Conservation (phyloP, 2,329 filamentous ascomycete genomes). For the Colletotrichum destructivum region DNA sequence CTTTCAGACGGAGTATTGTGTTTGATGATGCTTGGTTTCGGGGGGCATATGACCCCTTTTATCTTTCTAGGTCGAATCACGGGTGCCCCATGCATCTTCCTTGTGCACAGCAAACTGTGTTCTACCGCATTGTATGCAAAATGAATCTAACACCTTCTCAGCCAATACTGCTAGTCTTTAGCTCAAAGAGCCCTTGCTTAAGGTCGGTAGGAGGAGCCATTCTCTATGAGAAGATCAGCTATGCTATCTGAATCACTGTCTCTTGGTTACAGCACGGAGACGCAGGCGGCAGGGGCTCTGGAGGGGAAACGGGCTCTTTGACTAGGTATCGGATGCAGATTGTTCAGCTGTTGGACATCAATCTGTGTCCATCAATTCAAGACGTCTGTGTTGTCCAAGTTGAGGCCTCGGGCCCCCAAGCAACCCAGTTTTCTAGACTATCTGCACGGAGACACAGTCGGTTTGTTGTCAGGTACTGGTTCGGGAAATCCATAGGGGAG, state of each 20-base stretch:
- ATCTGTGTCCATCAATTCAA: too few relatives aligned
- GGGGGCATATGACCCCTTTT: background rate
- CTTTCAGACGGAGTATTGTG: background rate
- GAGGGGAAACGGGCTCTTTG: background rate
- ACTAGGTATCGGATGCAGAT: background rate
- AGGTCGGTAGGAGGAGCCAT: too few relatives aligned
- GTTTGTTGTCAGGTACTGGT: background rate
- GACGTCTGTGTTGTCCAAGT: background rate
- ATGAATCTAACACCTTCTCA: background rate
- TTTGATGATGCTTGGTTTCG: background rate
- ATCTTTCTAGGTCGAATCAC: too few relatives aligned
- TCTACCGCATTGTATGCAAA: too few relatives aligned
- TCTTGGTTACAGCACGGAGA: background rate
- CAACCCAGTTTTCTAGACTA: background rate
- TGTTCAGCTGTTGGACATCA: background rate
- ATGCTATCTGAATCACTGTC: too few relatives aligned
- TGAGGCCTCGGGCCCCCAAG: background rate
- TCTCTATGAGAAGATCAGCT: background rate
- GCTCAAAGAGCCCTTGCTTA: background rate
- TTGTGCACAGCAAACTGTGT: background rate
- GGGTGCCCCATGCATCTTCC: background rate
- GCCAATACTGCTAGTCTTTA: background rate
- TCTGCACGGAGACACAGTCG: background rate
- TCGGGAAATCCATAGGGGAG: background rate
- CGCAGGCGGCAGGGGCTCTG: background rate